phyloP scores from a whole-genome alignment of 1,139 yeast genomes.

The Zygoascus hellenicus region DNA sequence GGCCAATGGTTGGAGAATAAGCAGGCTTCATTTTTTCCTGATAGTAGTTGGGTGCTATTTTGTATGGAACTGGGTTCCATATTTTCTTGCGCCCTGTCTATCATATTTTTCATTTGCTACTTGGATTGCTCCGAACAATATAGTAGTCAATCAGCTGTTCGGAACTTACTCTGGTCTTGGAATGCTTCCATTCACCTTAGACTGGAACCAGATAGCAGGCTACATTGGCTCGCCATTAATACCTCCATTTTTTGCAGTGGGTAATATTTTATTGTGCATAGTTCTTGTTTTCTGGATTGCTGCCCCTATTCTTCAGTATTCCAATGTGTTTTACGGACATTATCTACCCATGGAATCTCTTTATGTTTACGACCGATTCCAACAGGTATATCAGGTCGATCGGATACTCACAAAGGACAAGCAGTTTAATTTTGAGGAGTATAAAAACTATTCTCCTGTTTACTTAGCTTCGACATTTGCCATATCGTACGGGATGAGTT shows the following conservation, averaged over 20 bases:
- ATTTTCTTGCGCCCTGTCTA: slow-evolving; percentile 46
- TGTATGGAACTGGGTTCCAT: slow-evolving; percentile 54
- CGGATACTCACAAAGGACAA: slow-evolving; percentile 30
- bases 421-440: slow-evolving; percentile 42
- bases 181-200: slow-evolving; percentile 54
- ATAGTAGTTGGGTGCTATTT: slow-evolving; percentile 38
- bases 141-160: slow-evolving; percentile 55
- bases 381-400: slow-evolving; percentile 40
- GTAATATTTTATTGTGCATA: slow-evolving; percentile 46
- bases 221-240: slow-evolving; percentile 60
- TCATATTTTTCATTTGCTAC: slow-evolving; percentile 49
- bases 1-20: slow-evolving; percentile 51
- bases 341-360: slow-evolving; percentile 47
- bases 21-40: slow-evolving; percentile 45
- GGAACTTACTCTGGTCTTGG: slow-evolving; percentile 59
- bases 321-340: slow-evolving; percentile 47
- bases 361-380: slow-evolving; percentile 42
- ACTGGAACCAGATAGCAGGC: slow-evolving; percentile 53
- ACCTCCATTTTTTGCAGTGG: slow-evolving; percentile 57
- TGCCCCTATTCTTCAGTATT: slow-evolving; percentile 45
- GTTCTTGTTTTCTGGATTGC: slow-evolving; percentile 43
- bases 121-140: slow-evolving; percentile 52
- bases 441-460: slow-evolving; percentile 52
- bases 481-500: slow-evolving; percentile 54
- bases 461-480: slow-evolving; percentile 61